A percentile compares a stretch with the other conserved stretches of the same genome.
phyloP scores from a whole-genome alignment of 257 asterid genomes.

The Solanum boliviense region DNA sequence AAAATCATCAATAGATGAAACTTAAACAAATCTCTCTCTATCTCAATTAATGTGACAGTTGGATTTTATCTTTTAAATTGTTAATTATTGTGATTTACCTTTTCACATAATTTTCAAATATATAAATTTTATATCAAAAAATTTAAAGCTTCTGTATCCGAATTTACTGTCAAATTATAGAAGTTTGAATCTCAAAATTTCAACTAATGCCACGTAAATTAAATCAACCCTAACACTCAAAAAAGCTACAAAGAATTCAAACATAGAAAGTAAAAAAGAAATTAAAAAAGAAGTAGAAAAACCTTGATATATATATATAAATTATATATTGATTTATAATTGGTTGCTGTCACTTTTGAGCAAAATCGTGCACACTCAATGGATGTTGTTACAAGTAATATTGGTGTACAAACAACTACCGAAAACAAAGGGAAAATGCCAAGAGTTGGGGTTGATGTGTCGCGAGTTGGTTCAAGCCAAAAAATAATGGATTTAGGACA shows the following conservation, averaged over 20 bases:
- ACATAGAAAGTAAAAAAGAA: neutral
- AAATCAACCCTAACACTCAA: neutral
- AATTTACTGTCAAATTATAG: neutral
- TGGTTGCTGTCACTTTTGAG: no score
- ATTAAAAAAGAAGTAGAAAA: neutral
- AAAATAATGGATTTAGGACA: no score
- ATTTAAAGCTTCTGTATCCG: neutral
- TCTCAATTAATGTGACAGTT: neutral
- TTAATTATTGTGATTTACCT: no score
- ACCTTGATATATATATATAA: conserved; percentile 35
- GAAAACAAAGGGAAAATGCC: no score
- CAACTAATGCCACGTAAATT: neutral
- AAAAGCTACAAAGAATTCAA: neutral
- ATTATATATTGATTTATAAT: no score
- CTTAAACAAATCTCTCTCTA: neutral
- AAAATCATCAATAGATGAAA: neutral
- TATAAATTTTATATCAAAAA: no score
- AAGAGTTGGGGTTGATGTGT: no score
- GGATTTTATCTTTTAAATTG: neutral
- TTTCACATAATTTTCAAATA: neutral
- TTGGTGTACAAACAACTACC: no score
- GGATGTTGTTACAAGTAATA: no score
- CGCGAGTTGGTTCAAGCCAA: no score
- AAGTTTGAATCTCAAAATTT: neutral
- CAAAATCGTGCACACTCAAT: no score